Base-by-base conservation (phyloP, 2,329 filamentous ascomycete species). In the Calonectria montana region DNA sequence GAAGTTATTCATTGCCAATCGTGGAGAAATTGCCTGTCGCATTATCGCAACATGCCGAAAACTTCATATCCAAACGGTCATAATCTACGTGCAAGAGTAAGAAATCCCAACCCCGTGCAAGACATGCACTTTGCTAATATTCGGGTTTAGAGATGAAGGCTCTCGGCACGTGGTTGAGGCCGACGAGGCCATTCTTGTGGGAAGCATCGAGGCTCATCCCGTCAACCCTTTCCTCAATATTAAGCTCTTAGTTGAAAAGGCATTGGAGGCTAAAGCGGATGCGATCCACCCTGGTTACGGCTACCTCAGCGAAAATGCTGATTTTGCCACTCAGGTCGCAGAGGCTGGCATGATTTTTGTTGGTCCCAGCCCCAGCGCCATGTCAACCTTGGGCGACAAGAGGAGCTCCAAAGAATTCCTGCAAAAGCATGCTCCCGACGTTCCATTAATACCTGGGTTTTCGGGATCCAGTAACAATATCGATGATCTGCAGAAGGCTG, bases 321-420 rank as follows among this genome's bases (percentile, higher is more conserved):
- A 88, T 8, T 93, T 93, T 74, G 90, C 90, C 1, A 79, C 83
- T 59, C 78, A 84, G n/a, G 87, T 90, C 7, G 76, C 82, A 8
- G 83, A 86, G 16, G 88, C 88, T 2, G 90, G 89, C 0, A 83
- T 92, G 63, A 83, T 83, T 0, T 92, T 90, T 79, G 86, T 89
- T 3, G 91, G 91, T 0, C 91, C 91, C 0, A 85, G 84, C 13
- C 83, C 88, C 0, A 82, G 84, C 23, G 82, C 82, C 23, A 91
- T 77, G 53, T 70, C 69, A 23, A 75, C 73, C 1, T 29, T 77
- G 9, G 76, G 76, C 15, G 73, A 76, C 57, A 77, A 77, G 62
- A 61, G 75, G 8, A 72, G 62, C 18, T 72, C 75, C 16, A 77
- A 77, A 39, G 65, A 72, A 41, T 76, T 75, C 23, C 69, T 76